Conservation (phyloP, 495 filamentous ascomycete genomes). For the Penicillium turbatum region DNA sequence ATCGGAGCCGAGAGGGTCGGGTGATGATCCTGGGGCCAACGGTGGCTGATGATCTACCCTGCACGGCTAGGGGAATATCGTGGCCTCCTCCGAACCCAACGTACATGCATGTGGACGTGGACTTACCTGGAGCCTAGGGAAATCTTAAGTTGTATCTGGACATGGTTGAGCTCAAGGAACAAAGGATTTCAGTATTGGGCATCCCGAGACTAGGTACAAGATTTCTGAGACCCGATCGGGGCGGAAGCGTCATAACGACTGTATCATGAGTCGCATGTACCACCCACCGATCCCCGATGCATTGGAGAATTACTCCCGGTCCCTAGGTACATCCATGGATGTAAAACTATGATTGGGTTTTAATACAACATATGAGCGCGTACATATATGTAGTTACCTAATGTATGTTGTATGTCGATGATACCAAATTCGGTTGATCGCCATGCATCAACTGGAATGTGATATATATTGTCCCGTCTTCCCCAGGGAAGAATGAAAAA, state of each 20-base stretch:
- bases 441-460: slow-evolving; percentile 5
- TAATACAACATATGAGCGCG: too few species aligned
- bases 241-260: slow-evolving; percentile 11
- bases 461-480: background rate
- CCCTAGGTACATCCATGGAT: too few species aligned
- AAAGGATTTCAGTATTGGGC: background rate
- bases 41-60: background rate
- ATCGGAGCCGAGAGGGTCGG: slow-evolving; percentile 5
- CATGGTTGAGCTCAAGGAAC: too few species aligned
- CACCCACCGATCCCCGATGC: background rate
- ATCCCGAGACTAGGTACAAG: slow-evolving; percentile 1
- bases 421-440: background rate
- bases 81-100: background rate
- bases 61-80: slow-evolving; percentile 1
- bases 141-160: background rate
- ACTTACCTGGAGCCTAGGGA: background rate
- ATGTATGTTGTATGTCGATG: background rate
- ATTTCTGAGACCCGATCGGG: slow-evolving; percentile 2
- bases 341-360: too few species aligned
- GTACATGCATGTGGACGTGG: background rate
- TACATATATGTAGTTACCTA: background rate
- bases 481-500: background rate
- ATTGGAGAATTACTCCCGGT: background rate
- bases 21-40: slow-evolving; percentile 1
- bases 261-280: slow-evolving; percentile 14